Evolutionary conservation across 2,329 filamentous ascomycete genomes (phyloP).

Genomic region (Niveomyces coronatus): DNA sequence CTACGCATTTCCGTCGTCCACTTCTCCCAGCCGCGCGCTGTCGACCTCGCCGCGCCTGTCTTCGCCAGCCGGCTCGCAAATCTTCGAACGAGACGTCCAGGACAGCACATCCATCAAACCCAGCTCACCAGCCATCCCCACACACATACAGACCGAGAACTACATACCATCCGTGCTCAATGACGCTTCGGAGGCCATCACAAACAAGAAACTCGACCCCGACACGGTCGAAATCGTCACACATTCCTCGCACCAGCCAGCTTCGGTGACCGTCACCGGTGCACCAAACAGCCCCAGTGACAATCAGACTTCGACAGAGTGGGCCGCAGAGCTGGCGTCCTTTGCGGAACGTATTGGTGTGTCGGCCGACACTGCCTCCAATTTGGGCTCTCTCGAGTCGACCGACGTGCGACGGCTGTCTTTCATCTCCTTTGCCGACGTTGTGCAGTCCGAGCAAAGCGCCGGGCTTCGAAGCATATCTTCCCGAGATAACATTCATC

Average conservation of each 20-base stretch:
- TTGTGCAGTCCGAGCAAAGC: constrained; percentile 76
- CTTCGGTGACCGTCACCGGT: constrained; percentile 55
- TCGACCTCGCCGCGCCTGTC: constrained; percentile 64
- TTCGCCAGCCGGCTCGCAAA: constrained; percentile 68
- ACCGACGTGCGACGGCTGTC: constrained; percentile 74
- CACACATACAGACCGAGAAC: constrained; percentile 90
- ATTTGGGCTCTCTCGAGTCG: constrained; percentile 65
- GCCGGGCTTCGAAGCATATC: constrained; percentile 39
- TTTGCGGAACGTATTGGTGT: constrained; percentile 36
- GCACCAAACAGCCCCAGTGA: constrained; percentile 23
- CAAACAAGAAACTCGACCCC: constrained; percentile 72
- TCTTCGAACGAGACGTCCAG: constrained; percentile 93
- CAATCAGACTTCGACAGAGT: constrained; percentile 35
- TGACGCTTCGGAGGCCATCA: constrained; percentile 85
- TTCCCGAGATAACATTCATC: constrained; percentile 59
- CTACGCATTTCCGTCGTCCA: constrained; percentile 37
- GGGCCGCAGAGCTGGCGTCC: constrained; percentile 48
- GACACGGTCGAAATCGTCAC: constrained; percentile 91
- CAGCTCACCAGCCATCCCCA: constrained; percentile 75
- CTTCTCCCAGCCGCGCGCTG: constrained; percentile 56
- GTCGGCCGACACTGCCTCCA: constrained; percentile 54
- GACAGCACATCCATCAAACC: constrained; percentile 59
- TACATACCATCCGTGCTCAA: constrained; percentile 86
- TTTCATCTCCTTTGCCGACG: constrained; percentile 95
- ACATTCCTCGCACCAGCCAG: constrained; percentile 73